Evolutionary conservation across 495 filamentous ascomycete genomes (phyloP), one percentile per base, ranked within the genome.

Genomic region (Glarea lozoyensis): DNA sequence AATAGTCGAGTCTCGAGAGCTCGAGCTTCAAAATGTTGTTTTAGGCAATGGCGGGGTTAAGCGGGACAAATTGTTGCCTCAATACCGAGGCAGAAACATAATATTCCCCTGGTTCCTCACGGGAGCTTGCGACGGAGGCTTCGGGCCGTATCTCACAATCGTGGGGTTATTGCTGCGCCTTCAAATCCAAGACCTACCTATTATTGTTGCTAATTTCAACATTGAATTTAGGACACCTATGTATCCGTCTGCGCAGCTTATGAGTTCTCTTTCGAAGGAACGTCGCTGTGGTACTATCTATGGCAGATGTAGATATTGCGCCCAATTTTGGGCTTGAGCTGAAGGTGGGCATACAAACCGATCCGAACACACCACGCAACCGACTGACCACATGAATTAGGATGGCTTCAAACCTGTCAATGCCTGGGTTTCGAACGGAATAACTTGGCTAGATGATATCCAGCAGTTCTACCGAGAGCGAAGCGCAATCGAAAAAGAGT

Each of bases 381-480:
- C 18, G 20, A 29, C 39, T 31, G 16, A 34, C 23, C 19, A 24
- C 43, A 30, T 25, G 13, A 22, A 9, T 13, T 36, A 60, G 86
- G 92, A 98, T 79, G 81, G 80, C 53, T 96, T 95, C 70, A 96
- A 92, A 61, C 76, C 88, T 11, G 88, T 89, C 60, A 94, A 92
- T 60, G 72, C 73, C 57, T 98, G 93, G 90, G 85, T 94, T 30
- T 72, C 78, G 42, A 80, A 82, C 57, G 88, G 89, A 44, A 93
- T 97, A 57, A 66, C 77, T 37, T 97, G 88, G 88, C 79, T 99
- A 36, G 92, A 96, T 54, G 92, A 99, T 56, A 85, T 96, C 52
- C 86, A 97, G 64, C 80, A 83, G 57, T 99, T 96, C 66, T 99
- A 96, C 68, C 82, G 92, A 23, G 92, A 99, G 62, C 76, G 93